These are phyloP conservation scores for Phytophthora rubi DNA, from an alignment of 352 stramenopile species.

Conservation along the genomic window DNA sequence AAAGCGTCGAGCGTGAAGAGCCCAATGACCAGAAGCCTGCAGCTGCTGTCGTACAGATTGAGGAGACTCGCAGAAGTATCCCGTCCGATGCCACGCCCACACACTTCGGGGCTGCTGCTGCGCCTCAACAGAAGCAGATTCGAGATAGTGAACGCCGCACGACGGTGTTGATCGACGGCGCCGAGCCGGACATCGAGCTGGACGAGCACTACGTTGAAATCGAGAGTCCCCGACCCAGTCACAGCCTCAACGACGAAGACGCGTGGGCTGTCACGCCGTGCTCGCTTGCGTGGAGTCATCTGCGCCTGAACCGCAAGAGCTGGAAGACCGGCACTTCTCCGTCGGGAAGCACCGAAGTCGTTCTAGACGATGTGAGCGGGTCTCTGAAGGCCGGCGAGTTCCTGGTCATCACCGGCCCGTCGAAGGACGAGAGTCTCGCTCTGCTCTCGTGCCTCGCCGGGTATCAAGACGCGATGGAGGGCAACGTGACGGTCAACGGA, in stretches of 20 bases:
- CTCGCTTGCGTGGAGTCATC: conserved; percentile 36
- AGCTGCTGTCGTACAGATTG: conserved; percentile 7
- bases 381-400: conserved; percentile 51
- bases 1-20: conserved; percentile 11
- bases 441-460: conserved; percentile 93
- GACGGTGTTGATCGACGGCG: conserved; percentile 37
- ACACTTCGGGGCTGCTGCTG: not conserved
- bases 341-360: conserved; percentile 5
- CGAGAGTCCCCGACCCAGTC: conserved; percentile 23
- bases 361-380: conserved; percentile 60
- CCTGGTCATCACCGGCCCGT: conserved; percentile 66
- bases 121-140: conserved; percentile 12
- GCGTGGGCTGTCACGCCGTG: conserved; percentile 28
- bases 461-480: conserved; percentile 82
- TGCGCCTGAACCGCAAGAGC: conserved; percentile 28
- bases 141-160: conserved; percentile 43
- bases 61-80: conserved; percentile 21
- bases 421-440: conserved; percentile 86
- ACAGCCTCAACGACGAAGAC: not conserved
- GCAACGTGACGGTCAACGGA: conserved; percentile 74
- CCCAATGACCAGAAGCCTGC: conserved; percentile 4
- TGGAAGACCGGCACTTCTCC: conserved; percentile 3
- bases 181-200: conserved; percentile 34
- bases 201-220: conserved; percentile 39
- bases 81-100: conserved; percentile 6